A percentile compares a stretch with the other conserved stretches of the same genome.
Conservation (phyloP, 1,284 basidiomycete species). For the Dichomitus squalens region DNA sequence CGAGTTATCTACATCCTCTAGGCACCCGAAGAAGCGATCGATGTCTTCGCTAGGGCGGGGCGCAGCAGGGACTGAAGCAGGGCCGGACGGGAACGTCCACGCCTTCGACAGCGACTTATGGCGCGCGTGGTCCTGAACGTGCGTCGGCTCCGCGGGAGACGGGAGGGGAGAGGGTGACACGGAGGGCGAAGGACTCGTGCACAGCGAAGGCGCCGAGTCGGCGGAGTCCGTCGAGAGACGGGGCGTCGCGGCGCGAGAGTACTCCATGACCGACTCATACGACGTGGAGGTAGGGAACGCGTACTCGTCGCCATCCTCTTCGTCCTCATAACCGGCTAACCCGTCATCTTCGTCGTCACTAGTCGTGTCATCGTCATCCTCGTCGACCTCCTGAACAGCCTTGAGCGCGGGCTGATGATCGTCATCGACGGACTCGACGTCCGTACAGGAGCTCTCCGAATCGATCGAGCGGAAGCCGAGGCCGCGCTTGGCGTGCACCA, state of each 20-base stretch:
- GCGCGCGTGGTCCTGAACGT: constrained; percentile 39
- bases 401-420: constrained; percentile 51
- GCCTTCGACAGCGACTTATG: constrained; percentile 57
- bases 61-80: constrained; percentile 26
- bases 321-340: constrained; percentile 69
- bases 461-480: constrained; percentile 64
- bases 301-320: constrained; percentile 56
- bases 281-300: constrained; percentile 51
- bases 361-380: constrained; percentile 39
- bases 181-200: constrained; percentile 28
- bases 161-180: constrained; percentile 34
- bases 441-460: constrained; percentile 61
- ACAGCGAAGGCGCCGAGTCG: constrained; percentile 24
- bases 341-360: constrained; percentile 63
- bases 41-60: constrained; percentile 44
- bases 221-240: constrained; percentile 24
- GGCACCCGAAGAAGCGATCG: constrained; percentile 75
- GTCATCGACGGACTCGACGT: constrained; percentile 59
- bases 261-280: constrained; percentile 56
- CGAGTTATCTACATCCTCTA: constrained; percentile 60
- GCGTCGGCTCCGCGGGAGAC: constrained; percentile 32
- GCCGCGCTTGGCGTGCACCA: constrained; percentile 37
- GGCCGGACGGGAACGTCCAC: constrained; percentile 69
- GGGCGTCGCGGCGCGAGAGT: constrained; percentile 40
- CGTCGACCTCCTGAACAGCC: constrained; percentile 56